A percentile compares a stretch with the other conserved stretches of the same genome.
These are phyloP conservation scores for Aspergillus felis DNA, from an alignment of 2,329 filamentous ascomycete species.

Conservation along the genomic window DNA sequence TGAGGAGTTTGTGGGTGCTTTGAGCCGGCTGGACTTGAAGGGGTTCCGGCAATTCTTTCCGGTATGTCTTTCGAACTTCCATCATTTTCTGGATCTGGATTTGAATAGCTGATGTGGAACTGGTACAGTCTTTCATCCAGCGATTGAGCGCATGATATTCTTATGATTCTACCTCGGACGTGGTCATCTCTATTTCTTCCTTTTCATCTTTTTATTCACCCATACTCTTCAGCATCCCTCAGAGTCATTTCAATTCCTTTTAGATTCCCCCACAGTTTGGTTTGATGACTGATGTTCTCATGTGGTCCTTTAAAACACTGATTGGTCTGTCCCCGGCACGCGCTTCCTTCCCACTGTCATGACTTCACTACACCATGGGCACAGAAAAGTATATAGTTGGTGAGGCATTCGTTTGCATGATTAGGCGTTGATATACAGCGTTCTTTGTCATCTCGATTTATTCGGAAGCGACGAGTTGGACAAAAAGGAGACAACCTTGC, in stretches of 20 bases:
- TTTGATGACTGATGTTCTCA: slow-evolving; percentile 24
- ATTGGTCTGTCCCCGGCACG: slow-evolving; percentile 7
- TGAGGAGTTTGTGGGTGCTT: slow-evolving; percentile 44
- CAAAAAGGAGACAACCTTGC: not conserved
- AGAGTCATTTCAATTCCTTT: slow-evolving; percentile 11
- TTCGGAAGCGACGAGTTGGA: not conserved
- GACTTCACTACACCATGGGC: slow-evolving; percentile 4
- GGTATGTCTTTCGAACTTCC: slow-evolving; percentile 22
- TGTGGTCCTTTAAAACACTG: slow-evolving; percentile 11
- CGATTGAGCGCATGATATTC: slow-evolving; percentile 41
- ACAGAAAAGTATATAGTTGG: slow-evolving; percentile 21
- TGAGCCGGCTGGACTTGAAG: slow-evolving; percentile 43
- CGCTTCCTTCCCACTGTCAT: slow-evolving; percentile 2
- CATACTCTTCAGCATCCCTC: slow-evolving; percentile 7
- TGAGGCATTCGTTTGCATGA: slow-evolving; percentile 16
- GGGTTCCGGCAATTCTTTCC: slow-evolving; percentile 48
- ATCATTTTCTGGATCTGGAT: not conserved
- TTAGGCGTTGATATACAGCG: slow-evolving; percentile 12
- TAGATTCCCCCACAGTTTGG: slow-evolving; percentile 27
- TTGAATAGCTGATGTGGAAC: not conserved
- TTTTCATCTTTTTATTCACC: slow-evolving; percentile 6
- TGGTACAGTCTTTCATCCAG: slow-evolving; percentile 40
- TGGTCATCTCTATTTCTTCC: slow-evolving; percentile 11
- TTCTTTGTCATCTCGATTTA: not conserved
- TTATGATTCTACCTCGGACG: not conserved